Evolutionary conservation across 441 rosid genomes (phyloP).

Genomic region (Manihot esculenta): DNA sequence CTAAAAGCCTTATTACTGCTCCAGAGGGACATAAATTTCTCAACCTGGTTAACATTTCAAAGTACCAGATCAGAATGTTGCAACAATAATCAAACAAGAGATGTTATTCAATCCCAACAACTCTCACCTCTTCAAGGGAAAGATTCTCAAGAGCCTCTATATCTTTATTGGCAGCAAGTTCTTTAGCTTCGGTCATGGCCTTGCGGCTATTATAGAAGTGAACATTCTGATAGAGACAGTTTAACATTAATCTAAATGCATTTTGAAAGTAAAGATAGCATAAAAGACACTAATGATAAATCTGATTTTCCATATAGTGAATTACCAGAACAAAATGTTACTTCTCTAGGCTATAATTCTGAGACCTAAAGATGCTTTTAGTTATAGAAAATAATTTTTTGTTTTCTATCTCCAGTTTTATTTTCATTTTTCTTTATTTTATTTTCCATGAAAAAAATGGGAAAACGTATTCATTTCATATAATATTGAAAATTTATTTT

Average conservation of each 20-base stretch:
- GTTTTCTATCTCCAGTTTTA: too few species aligned
- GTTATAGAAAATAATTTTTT: too few species aligned
- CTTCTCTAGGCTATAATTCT: too few species aligned
- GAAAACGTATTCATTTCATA: too few species aligned
- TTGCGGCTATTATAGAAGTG: conserved; percentile 41
- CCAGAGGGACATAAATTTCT: conserved; percentile 78
- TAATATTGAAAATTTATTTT: too few species aligned
- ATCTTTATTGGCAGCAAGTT: conserved; percentile 52
- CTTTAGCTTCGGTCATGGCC: conserved; percentile 45
- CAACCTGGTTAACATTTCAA: conserved; percentile 46
- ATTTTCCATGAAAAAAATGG: too few species aligned
- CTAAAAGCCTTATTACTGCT: conserved; percentile 47
- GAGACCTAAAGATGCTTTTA: too few species aligned
- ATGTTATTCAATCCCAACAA: background rate
- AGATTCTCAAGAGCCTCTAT: conserved; percentile 51
- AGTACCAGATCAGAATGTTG: conserved; percentile 23
- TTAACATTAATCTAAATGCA: background rate
- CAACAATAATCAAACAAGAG: conserved; percentile 1
- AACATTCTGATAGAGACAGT: conserved; percentile 41
- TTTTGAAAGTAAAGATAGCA: background rate
- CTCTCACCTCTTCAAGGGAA: conserved; percentile 45
- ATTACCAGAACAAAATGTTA: background rate
- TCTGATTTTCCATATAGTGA: background rate
- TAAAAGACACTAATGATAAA: background rate
- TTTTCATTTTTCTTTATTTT: too few species aligned